Conservation (phyloP, 2,329 filamentous ascomycete genomes). For the Fusarium sp. region DNA sequence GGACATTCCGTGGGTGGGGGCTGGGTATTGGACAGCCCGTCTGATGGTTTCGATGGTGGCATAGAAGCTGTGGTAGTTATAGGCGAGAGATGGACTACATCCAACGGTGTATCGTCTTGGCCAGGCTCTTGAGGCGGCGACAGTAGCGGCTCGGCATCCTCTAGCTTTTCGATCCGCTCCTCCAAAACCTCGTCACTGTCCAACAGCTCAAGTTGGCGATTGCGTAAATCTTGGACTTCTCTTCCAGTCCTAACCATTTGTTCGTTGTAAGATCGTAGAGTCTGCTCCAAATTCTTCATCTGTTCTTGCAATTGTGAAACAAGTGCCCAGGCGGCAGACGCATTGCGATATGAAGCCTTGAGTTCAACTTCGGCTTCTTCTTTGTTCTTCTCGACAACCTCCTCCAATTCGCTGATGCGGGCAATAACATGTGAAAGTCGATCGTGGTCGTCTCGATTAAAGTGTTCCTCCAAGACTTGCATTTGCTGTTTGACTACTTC, state of each 20-base stretch:
- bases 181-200: constrained; percentile 66
- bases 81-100: constrained; percentile 36
- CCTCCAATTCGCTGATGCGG: constrained; percentile 66
- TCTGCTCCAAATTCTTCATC: constrained; percentile 53
- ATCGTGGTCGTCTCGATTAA: constrained; percentile 51
- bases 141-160: constrained; percentile 42
- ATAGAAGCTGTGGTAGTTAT: constrained; percentile 13
- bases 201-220: constrained; percentile 63
- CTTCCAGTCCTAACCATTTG: constrained; percentile 57
- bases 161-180: constrained; percentile 66
- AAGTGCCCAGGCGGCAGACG: constrained; percentile 66
- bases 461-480: constrained; percentile 52
- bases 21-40: constrained; percentile 8
- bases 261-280: constrained; percentile 56
- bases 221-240: constrained; percentile 60
- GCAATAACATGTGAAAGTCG: constrained; percentile 56
- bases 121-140: constrained; percentile 44
- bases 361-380: constrained; percentile 66
- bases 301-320: constrained; percentile 60
- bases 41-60: constrained; percentile 14
- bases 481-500: constrained; percentile 48
- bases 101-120: constrained; percentile 16
- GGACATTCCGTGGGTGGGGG: constrained; percentile 35
- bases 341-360: constrained; percentile 67
- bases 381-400: constrained; percentile 64